A percentile compares a stretch with the other conserved stretches of the same genome.
These are phyloP conservation scores for Mimosa pudica DNA, from an alignment of 306 rosid genomes.

Conservation along the genomic window DNA sequence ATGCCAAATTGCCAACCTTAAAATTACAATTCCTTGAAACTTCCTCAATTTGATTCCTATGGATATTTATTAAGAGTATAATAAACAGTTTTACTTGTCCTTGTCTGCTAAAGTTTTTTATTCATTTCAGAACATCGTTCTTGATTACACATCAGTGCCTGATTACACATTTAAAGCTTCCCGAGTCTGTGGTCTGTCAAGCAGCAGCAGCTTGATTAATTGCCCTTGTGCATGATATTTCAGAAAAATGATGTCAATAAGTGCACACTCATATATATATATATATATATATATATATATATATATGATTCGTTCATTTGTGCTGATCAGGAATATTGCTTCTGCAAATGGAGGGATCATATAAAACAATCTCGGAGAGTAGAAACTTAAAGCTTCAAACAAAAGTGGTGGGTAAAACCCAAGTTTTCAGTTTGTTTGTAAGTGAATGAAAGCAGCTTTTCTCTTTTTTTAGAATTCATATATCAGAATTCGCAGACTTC, in stretches of 20 bases:
- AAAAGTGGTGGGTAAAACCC: constrained; percentile 50
- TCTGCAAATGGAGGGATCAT: background rate
- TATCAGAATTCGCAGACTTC: constrained; percentile 3
- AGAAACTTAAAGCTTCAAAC: constrained; percentile 34
- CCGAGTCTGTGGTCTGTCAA: constrained; percentile 20
- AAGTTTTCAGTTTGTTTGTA: constrained; percentile 40
- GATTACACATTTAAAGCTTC: background rate
- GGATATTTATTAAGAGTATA: background rate
- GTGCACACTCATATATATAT: background rate
- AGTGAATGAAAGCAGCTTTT: constrained; percentile 35
- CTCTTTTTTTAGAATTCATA: background rate
- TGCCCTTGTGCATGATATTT: background rate
- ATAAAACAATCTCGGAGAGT: background rate
- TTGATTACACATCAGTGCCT: no score
- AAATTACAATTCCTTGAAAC: constrained; percentile 33
- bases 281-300: no score
- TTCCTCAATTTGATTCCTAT: constrained; percentile 28
- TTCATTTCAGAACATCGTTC: no score
- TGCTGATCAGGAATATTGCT: constrained; percentile 15
- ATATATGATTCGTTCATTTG: background rate
- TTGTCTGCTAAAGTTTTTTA: background rate
- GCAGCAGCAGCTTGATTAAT: background rate
- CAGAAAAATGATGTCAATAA: background rate
- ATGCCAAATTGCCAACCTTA: background rate
- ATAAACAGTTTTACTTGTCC: constrained; percentile 16